Evolutionary conservation across 2,329 filamentous ascomycete species (phyloP), one percentile per base, ranked within the genome.

Genomic region (Colletotrichum salicis): DNA sequence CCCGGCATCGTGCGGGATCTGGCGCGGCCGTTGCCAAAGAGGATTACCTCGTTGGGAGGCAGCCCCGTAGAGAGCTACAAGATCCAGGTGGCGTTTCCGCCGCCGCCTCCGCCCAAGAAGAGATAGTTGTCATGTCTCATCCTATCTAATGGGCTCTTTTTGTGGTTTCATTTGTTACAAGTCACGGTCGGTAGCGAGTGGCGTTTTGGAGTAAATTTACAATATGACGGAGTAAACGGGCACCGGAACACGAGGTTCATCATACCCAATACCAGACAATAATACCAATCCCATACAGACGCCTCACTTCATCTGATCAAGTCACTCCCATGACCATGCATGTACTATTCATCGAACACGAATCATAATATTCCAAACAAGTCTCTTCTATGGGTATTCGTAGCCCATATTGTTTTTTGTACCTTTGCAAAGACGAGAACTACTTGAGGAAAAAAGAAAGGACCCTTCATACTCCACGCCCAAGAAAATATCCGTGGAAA

Each of bases 1-100:
- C 62, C 64, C 3, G 31, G 55, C 45, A 55, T 57, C 60, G 29
- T 56, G n/a, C 54, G 33, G 60, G 67, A 72, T 33, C 51, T 33
- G 29, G 29, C 65, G 41, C 48, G 62, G 24, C 67, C 67, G 31
- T 2, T 62, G 61, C 66, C 70, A 4, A 62, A 68, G 73, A 67
- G 24, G 76, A 68, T 69, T 8, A 55, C 67, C 12, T 67, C 71
- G 3, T 55, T 70, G 37, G 63, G 66, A 64, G 75, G 80, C 71
- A 76, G 79, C 71, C 83, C 83, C 0, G 78, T 80, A 0, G 82
- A 84, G 77, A 76, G 70, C 7, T 77, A 76, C 24, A 80, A 76
- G 66, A 80, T 85, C 22, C 80, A 81, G 75, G 81, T 79, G 10
- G 78, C 78, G 3, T 86, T 86, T 74, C 79, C 81, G 37, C 81